A percentile compares a stretch with the other conserved stretches of the same genome.
phyloP scores from a whole-genome alignment of 192 early-diverging fungal species.

The Coemansia sp. region DNA sequence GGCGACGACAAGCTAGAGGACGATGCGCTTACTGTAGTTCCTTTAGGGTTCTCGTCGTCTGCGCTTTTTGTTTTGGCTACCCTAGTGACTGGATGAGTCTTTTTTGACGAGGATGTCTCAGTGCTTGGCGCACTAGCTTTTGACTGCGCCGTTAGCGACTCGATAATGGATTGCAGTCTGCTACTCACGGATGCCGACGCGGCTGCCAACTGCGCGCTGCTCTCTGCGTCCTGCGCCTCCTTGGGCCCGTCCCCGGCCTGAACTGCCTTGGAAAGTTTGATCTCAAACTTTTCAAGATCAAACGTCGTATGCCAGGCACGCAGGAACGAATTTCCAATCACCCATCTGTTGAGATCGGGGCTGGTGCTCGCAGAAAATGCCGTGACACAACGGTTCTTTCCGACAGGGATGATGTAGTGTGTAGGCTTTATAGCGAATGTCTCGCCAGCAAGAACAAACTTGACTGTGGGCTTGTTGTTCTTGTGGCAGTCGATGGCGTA shows the following conservation, averaged over 20 bases:
- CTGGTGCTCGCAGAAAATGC: slow-evolving; percentile 67
- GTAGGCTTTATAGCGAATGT: slow-evolving; percentile 40
- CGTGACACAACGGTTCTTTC: slow-evolving; percentile 37
- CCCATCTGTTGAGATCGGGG: slow-evolving; percentile 50
- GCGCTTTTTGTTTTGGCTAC: slow-evolving; percentile 1
- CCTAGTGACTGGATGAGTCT: background rate
- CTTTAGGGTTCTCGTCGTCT: background rate
- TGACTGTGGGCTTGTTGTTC: slow-evolving; percentile 37
- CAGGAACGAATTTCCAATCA: slow-evolving; percentile 56
- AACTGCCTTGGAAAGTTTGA: slow-evolving; percentile 37
- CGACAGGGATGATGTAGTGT: slow-evolving; percentile 44
- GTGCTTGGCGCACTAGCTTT: background rate
- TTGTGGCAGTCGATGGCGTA: slow-evolving; percentile 46
- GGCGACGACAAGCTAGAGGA: slow-evolving; percentile 5
- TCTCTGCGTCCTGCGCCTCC: background rate
- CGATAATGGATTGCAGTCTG: slow-evolving; percentile 22
- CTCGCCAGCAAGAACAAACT: slow-evolving; percentile 39
- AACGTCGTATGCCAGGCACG: slow-evolving; percentile 52
- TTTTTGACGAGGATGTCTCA: background rate
- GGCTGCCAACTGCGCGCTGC: background rate
- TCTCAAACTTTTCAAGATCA: slow-evolving; percentile 42
- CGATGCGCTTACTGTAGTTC: background rate
- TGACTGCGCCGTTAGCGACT: slow-evolving; percentile 14
- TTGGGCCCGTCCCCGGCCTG: slow-evolving; percentile 14
- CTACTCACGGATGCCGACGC: slow-evolving; percentile 11